Base-by-base conservation (phyloP, 1,284 basidiomycete species). In the Ustilago esculenta region DNA sequence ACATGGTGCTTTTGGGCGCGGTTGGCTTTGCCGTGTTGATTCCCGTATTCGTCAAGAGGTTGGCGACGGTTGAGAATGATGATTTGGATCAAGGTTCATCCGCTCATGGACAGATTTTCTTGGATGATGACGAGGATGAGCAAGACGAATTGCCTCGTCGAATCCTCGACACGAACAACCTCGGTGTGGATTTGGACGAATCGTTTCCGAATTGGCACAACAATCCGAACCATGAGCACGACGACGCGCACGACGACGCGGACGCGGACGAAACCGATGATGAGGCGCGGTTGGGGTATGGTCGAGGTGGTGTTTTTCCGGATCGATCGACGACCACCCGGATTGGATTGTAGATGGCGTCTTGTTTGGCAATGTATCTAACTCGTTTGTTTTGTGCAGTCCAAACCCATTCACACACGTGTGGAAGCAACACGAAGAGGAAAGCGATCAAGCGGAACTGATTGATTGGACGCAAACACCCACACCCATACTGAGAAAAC, bases 21-120 rank as follows among this genome's bases (percentile, higher is more conserved):
- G 89, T 97, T 43, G 89, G 91, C 49, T 86, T 92, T 11, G 95
- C 94, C 2, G 94, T 93, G 4, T 84, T 97, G 82, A 91, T 96
- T 48, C 94, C 94, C 0, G 92, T 97, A 7, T 11, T 53, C 0
- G 36, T 77, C 9, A 67, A 55, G 25, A 60, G 65, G 8, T 59
- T 12, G 8, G 42, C 15, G 30, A 24, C 30, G 6, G 43, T 15
- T 20, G 57, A 11, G 55, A 66, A 15, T 63, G 64, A 15, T 50
- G 64, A 4, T 44, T 41, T 7, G 74, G 68, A 2, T 23, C 59
- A 1, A 49, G 71, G 7, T 59, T 39, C n/a, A 35, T 70, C 1
- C 18, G 23, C 17, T 67, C 66, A 0, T 60, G 54, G n/a, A n/a
- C n/a, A n/a, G n/a, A n/a, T n/a, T n/a, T n/a, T n/a, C n/a, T n/a